These are phyloP conservation scores for Podila epicladia DNA, from an alignment of 192 early-diverging fungal species.

Conservation along the genomic window DNA sequence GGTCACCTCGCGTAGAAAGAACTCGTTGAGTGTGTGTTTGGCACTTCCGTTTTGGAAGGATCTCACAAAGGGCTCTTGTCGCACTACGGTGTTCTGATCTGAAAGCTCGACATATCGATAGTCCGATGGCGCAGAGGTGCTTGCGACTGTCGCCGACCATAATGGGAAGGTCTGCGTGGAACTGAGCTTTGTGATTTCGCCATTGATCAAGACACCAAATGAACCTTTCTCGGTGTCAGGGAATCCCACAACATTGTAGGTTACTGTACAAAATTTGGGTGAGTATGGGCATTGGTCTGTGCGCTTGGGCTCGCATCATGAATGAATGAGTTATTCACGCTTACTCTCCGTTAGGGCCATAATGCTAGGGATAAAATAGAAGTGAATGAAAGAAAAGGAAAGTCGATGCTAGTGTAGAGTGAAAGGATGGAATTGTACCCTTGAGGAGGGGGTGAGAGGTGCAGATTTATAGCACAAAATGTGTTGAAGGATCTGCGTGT, in stretches of 20 bases:
- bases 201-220: slow-evolving; percentile 35
- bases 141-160: slow-evolving; percentile 25
- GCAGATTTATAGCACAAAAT: too few species aligned
- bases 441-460: too few species aligned
- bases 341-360: slow-evolving; percentile 29
- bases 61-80: slow-evolving; percentile 14
- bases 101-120: slow-evolving; percentile 24
- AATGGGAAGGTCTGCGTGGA: slow-evolving; percentile 31
- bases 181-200: slow-evolving; percentile 10
- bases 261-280: slow-evolving; percentile 5
- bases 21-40: slow-evolving; percentile 18
- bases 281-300: not conserved
- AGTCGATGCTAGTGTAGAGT: too few species aligned
- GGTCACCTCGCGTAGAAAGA: slow-evolving; percentile 20
- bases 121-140: slow-evolving; percentile 5
- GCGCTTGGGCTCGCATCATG: too few species aligned
- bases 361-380: slow-evolving; percentile 1
- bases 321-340: not conserved
- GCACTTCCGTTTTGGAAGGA: slow-evolving; percentile 11
- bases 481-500: too few species aligned
- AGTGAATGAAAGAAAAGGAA: too few species aligned
- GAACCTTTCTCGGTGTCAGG: slow-evolving; percentile 10
- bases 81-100: not conserved
- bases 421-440: too few species aligned
- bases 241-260: slow-evolving; percentile 37